phyloP scores from a whole-genome alignment of 75 land plant genomes.

The Larix kaempferi region DNA sequence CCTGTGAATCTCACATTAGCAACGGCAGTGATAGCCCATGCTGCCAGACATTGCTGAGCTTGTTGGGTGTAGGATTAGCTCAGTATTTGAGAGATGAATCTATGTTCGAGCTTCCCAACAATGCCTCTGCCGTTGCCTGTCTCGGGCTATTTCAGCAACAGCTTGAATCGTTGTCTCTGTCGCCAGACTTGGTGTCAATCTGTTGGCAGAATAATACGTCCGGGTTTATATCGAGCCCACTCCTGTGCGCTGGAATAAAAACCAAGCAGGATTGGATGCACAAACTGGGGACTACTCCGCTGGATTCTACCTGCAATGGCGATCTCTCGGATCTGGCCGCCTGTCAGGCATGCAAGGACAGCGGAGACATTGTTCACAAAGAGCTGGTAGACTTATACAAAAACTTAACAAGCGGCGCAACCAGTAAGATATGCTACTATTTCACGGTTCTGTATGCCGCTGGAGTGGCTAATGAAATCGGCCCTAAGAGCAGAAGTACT shows the following conservation, averaged over 20 bases:
- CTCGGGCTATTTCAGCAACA: constrained; percentile 4
- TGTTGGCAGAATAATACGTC: too few species aligned
- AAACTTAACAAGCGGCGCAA: neutral
- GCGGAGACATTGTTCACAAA: constrained; percentile 6
- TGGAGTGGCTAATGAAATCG: constrained; percentile 47
- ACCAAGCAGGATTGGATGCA: too few species aligned
- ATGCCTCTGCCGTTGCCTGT: constrained; percentile 22
- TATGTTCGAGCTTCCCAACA: constrained; percentile 33
- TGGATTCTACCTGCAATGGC: constrained; percentile 11
- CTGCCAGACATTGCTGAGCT: constrained; percentile 24
- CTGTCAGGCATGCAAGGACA: constrained; percentile 50
- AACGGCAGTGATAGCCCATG: constrained; percentile 18
- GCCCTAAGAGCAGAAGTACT: constrained; percentile 31
- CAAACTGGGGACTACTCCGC: too few species aligned
- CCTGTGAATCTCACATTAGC: neutral
- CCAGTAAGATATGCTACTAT: constrained; percentile 30
- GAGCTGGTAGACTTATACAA: neutral
- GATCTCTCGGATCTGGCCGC: constrained; percentile 32
- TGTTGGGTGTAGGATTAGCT: constrained; percentile 35
- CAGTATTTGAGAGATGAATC: constrained; percentile 35
- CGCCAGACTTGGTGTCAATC: too few species aligned
- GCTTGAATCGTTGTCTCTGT: too few species aligned
- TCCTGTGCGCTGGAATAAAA: too few species aligned
- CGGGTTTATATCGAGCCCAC: too few species aligned
- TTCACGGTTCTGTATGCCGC: constrained; percentile 59